Evolutionary conservation across 305 asterid genomes (phyloP).

Genomic region (Fraxinus velutina): DNA sequence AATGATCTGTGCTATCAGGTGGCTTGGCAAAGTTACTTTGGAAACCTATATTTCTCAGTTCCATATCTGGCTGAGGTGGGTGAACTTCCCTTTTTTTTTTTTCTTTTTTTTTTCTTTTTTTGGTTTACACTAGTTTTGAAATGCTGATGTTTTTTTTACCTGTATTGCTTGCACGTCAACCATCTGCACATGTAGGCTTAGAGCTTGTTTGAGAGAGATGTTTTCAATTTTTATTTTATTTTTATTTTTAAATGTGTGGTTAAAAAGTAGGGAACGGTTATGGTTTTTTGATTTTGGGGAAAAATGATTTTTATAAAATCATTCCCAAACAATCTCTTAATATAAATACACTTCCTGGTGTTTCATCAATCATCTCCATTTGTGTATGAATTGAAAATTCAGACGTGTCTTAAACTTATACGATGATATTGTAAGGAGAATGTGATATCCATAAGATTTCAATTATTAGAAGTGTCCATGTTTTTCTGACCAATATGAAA

Average conservation of each 20-base stretch:
- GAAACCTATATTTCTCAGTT: slow-evolving; percentile 95
- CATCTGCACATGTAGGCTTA: background rate
- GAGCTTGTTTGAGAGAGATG: background rate
- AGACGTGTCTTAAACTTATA: background rate
- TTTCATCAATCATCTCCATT: background rate
- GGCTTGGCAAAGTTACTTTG: slow-evolving; percentile 90
- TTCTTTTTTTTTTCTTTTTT: background rate
- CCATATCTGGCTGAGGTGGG: slow-evolving; percentile 93
- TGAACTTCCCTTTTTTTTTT: background rate
- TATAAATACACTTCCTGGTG: background rate
- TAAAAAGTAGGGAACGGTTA: background rate
- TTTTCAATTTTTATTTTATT: too few species aligned
- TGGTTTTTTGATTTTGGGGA: background rate
- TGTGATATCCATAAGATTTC: background rate
- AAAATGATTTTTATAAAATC: background rate
- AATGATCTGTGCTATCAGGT: slow-evolving; percentile 46
- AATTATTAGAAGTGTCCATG: background rate
- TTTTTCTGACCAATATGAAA: slow-evolving; percentile 10
- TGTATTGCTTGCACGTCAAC: background rate
- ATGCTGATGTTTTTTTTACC: background rate
- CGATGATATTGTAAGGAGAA: background rate
- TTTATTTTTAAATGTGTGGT: background rate
- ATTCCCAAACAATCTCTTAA: background rate
- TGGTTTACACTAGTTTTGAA: background rate
- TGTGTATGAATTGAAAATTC: background rate